phyloP scores from a whole-genome alignment of 805 yeast species.

The Wickerhamomyces subpelliculosus region DNA sequence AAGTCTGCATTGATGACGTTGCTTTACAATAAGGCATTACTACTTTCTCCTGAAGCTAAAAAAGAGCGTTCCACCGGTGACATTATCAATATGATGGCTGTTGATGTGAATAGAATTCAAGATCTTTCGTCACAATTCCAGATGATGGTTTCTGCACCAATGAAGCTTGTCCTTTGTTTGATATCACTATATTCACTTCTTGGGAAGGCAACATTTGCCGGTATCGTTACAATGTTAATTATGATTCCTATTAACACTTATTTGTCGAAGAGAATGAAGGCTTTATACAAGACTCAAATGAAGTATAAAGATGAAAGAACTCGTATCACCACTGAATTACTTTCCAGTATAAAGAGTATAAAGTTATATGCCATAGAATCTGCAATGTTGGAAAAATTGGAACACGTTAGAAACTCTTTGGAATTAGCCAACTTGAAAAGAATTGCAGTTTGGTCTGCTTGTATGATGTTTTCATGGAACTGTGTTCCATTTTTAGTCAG shows the following conservation, averaged over 20 bases:
- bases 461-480: constrained; percentile 51
- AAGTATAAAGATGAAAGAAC: constrained; percentile 54
- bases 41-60: constrained; percentile 59
- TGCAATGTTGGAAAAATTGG: constrained; percentile 49
- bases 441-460: constrained; percentile 41
- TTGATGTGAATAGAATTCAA: constrained; percentile 63
- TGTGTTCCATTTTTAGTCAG: constrained; percentile 61
- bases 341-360: constrained; percentile 54
- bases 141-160: constrained; percentile 51
- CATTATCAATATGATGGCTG: constrained; percentile 70
- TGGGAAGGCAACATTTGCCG: constrained; percentile 55
- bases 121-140: constrained; percentile 49
- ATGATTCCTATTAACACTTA: constrained; percentile 53
- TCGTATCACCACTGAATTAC: constrained; percentile 49
- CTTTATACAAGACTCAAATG: constrained; percentile 50
- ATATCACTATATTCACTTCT: constrained; percentile 46
- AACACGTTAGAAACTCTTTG: constrained; percentile 47
- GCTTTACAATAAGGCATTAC: constrained; percentile 64
- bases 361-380: constrained; percentile 67
- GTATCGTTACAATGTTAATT: constrained; percentile 42
- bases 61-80: constrained; percentile 64
- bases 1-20: constrained; percentile 62
- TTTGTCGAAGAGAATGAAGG: constrained; percentile 38
- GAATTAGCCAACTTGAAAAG: constrained; percentile 46
- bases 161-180: constrained; percentile 46